Evolutionary conservation across 768 basidiomycete genomes (phyloP).

Genomic region (Rhizopogon salebrosus): DNA sequence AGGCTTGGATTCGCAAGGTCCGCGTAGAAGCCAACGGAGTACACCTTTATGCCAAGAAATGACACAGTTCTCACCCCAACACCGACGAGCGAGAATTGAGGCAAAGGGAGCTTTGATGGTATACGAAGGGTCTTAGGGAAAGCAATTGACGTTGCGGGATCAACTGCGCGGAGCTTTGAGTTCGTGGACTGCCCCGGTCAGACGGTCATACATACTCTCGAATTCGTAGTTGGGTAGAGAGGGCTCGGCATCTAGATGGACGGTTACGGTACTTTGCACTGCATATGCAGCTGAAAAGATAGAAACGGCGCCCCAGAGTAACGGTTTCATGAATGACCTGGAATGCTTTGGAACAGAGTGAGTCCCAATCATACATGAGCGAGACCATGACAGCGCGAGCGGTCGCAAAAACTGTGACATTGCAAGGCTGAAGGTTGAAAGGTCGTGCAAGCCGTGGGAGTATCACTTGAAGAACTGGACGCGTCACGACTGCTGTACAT

Average conservation of each 20-base stretch:
- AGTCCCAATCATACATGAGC: background rate
- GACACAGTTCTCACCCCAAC: slow-evolving; percentile 86
- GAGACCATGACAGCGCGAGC: background rate
- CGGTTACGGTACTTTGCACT: slow-evolving; percentile 16
- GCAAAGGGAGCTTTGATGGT: slow-evolving; percentile 56
- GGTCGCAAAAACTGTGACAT: slow-evolving; percentile 2
- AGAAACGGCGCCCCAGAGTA: slow-evolving; percentile 31
- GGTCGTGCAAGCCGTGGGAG: background rate
- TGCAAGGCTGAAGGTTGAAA: background rate
- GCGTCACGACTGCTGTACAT: background rate
- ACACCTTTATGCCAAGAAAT: slow-evolving; percentile 83
- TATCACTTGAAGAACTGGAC: background rate
- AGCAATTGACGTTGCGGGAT: slow-evolving; percentile 67
- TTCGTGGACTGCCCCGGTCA: background rate
- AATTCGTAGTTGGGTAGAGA: slow-evolving; percentile 10
- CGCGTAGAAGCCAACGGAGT: slow-evolving; percentile 87
- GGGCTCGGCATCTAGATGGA: slow-evolving; percentile 43
- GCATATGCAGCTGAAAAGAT: slow-evolving; percentile 24
- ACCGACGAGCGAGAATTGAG: slow-evolving; percentile 69
- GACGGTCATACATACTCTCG: slow-evolving; percentile 12
- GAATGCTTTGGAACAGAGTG: slow-evolving; percentile 2
- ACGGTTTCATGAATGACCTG: slow-evolving; percentile 14
- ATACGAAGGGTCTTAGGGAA: slow-evolving; percentile 66
- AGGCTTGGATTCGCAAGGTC: slow-evolving; percentile 66
- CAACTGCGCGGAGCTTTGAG: slow-evolving; percentile 36